A percentile compares a stretch with the other conserved stretches of the same genome.
phyloP scores from a whole-genome alignment of 2,329 filamentous ascomycete species.

The Byssochlamys sp. region DNA sequence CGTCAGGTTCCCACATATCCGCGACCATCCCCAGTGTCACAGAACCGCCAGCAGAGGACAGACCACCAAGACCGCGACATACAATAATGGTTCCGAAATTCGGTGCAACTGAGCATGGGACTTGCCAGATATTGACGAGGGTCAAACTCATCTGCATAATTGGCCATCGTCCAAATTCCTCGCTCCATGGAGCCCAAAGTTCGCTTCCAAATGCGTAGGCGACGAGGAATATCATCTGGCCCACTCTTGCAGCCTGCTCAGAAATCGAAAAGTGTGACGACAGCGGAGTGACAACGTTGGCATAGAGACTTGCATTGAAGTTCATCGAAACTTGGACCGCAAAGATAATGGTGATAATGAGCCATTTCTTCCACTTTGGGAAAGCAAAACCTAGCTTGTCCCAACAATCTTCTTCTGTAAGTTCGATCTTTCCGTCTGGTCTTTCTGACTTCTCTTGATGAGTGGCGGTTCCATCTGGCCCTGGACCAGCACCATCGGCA shows the following conservation, averaged over 20 bases:
- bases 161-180: conserved; percentile 68
- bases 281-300: conserved; percentile 56
- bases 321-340: conserved; percentile 66
- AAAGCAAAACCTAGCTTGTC: conserved; percentile 55
- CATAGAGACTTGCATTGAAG: conserved; percentile 65
- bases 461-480: not conserved
- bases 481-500: not conserved
- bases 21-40: conserved; percentile 57
- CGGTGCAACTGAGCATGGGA: conserved; percentile 60
- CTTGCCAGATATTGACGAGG: conserved; percentile 67
- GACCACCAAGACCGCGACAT: conserved; percentile 55
- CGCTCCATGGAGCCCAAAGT: conserved; percentile 77
- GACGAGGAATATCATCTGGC: conserved; percentile 67
- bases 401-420: conserved; percentile 51
- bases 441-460: conserved; percentile 6
- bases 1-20: conserved; percentile 50
- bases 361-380: conserved; percentile 58
- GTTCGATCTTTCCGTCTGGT: conserved; percentile 23
- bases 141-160: conserved; percentile 63
- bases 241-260: conserved; percentile 56
- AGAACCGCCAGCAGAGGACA: conserved; percentile 55
- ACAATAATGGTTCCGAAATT: conserved; percentile 61
- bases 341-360: conserved; percentile 58
- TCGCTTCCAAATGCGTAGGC: conserved; percentile 77
- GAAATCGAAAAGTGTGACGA: conserved; percentile 57